Conservation (phyloP, 352 stramenopile species). For the Aphanomyces invadans region DNA sequence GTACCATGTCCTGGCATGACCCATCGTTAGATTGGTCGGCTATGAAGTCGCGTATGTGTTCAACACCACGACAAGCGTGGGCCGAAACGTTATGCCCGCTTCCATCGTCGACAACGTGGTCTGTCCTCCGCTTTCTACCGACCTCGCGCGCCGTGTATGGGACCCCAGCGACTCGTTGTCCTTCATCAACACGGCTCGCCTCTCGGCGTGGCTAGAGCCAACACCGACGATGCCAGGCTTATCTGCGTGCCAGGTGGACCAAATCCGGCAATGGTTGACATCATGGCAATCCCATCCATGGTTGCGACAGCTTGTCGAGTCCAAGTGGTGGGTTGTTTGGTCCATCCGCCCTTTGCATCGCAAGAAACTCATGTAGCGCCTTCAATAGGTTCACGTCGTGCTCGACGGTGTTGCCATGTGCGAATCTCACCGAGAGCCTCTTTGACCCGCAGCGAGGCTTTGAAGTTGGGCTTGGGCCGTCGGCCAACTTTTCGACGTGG, state of each 20-base stretch:
- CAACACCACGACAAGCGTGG: neutral
- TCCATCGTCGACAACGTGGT: neutral
- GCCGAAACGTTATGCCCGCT: constrained; percentile 3
- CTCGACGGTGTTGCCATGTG: neutral
- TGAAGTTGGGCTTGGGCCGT: neutral
- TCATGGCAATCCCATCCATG: constrained; percentile 20
- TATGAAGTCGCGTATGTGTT: constrained; percentile 11
- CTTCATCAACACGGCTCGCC: neutral
- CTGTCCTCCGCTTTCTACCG: neutral
- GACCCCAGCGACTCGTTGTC: neutral
- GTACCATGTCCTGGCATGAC: neutral
- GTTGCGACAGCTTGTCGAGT: constrained; percentile 14
- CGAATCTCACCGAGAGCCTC: neutral
- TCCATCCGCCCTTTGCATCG: neutral
- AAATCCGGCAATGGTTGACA: constrained; percentile 8
- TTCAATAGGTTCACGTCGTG: constrained; percentile 2
- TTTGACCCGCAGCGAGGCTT: constrained; percentile 6
- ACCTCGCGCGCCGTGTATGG: neutral
- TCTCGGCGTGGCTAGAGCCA: neutral
- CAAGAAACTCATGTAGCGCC: neutral
- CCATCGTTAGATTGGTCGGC: constrained; percentile 12
- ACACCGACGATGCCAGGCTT: neutral
- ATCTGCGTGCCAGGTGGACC: constrained; percentile 3
- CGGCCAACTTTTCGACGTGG: neutral
- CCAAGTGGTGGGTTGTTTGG: neutral